phyloP scores from a whole-genome alignment of 1,139 yeast species.

The Debaryomyces robertsiae region DNA sequence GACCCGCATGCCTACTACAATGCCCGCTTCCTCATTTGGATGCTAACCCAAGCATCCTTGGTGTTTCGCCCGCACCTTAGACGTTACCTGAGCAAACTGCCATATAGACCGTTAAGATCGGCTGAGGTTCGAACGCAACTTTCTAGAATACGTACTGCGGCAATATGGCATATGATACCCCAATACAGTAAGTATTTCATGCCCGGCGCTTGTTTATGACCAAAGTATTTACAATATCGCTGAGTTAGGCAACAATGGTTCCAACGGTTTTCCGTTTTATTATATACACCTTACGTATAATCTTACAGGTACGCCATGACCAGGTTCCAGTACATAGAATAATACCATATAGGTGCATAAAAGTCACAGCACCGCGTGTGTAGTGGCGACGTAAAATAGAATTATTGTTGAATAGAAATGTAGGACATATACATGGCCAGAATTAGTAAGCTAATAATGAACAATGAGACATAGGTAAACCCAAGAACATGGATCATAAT shows the following conservation, averaged over 20 bases:
- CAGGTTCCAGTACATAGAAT: neutral
- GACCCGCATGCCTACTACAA: no score
- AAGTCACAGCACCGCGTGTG: no score
- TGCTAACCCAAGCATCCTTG: no score
- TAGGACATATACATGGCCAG: slow-evolving; percentile 20
- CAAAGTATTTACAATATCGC: slow-evolving; percentile 5
- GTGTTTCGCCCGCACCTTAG: no score
- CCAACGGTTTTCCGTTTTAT: slow-evolving; percentile 6
- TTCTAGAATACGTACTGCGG: slow-evolving; percentile 1
- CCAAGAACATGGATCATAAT: slow-evolving; percentile 22
- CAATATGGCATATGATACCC: neutral
- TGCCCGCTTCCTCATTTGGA: no score
- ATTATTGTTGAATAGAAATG: slow-evolving; percentile 8
- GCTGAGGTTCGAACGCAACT: no score
- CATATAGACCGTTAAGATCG: no score
- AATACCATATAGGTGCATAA: slow-evolving; percentile 3
- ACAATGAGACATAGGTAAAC: slow-evolving; percentile 24
- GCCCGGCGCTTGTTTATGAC: no score
- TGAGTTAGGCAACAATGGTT: slow-evolving; percentile 2
- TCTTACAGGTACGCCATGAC: neutral
- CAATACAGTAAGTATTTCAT: neutral
- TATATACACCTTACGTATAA: slow-evolving; percentile 1
- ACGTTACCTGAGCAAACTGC: no score
- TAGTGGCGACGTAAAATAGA: neutral
- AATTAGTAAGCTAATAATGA: slow-evolving; percentile 20